Conservation (phyloP, 2,329 filamentous ascomycete genomes). For the Juglanconis sp. region DNA sequence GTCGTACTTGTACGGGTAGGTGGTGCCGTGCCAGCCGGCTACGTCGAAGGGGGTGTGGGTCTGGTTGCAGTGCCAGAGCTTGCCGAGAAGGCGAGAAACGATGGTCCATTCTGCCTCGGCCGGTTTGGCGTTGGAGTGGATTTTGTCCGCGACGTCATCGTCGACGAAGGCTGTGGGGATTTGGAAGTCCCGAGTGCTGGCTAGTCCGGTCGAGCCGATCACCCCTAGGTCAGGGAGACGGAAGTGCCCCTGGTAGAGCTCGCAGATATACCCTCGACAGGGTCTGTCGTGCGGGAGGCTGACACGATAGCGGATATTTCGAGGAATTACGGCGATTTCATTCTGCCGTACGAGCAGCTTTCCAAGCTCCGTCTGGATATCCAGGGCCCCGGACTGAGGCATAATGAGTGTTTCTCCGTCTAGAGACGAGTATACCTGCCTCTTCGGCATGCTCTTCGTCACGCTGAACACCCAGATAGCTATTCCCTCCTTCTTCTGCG, state of each 20-base stretch:
- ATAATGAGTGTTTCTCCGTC: slow-evolving; percentile 66
- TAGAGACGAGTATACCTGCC: slow-evolving; percentile 68
- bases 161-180: slow-evolving; percentile 56
- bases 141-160: slow-evolving; percentile 32
- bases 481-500: slow-evolving; percentile 64
- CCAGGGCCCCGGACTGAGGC: slow-evolving; percentile 58
- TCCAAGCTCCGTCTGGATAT: slow-evolving; percentile 64
- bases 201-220: slow-evolving; percentile 56
- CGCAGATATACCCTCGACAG: slow-evolving; percentile 59
- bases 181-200: slow-evolving; percentile 60
- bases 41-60: slow-evolving; percentile 63
- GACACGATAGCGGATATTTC: slow-evolving; percentile 47
- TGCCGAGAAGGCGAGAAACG: slow-evolving; percentile 54
- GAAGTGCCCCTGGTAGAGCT: slow-evolving; percentile 56
- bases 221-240: slow-evolving; percentile 56
- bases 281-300: slow-evolving; percentile 43
- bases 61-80: slow-evolving; percentile 56
- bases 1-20: slow-evolving; percentile 65
- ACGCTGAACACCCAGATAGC: slow-evolving; percentile 68
- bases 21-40: slow-evolving; percentile 65
- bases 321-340: slow-evolving; percentile 62
- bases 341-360: slow-evolving; percentile 58
- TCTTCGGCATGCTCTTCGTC: slow-evolving; percentile 62
- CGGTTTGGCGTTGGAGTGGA: slow-evolving; percentile 8
- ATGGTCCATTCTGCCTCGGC: slow-evolving; percentile 36